Base-by-base conservation (phyloP, 1,139 yeast genomes). In the Saccharomyces hybrid region DNA sequence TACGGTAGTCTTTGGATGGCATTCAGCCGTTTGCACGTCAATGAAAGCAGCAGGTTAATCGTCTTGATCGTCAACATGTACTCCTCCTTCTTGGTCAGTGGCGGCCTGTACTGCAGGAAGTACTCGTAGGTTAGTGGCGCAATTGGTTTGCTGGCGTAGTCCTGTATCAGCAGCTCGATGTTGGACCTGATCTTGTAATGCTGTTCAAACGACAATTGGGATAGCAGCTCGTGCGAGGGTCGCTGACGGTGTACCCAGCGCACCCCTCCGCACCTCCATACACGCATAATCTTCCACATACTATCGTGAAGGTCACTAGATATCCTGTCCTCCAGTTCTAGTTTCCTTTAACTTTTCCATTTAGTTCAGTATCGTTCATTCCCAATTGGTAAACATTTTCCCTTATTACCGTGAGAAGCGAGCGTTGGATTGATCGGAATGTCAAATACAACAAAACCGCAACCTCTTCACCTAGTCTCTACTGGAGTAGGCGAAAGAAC, bases 1-100 rank as follows among this genome's bases (percentile, higher is more conserved):
- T 89, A 91, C 0, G 97, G 96, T 52, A 91, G 73, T 50, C 78
- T 76, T 57, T 95, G 77, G 61, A 91, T 81, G 48, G 86, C 86
- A 46, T 78, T 77, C 19, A 90, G 70, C 57, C 97, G 65, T 46
- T 70, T 69, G 19, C 80, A 76, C 46, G 78, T 77, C 59, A 73
- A 75, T 0, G 75, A 71, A 29, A 78, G 63, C 26, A 78, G 64
- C 52, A 72, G 66, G 56, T 77, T 77, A 14, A 77, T 70, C 0
- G 86, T 80, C 29, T 76, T 67, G 7, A 70, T 66, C 2, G 70
- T 68, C 46, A 70, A 58, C 56, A 55, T 56, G 46, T 65, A 67
- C 49, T 60, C 55, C 47, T 65, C 64, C 51, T 62, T 63, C 11
- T 61, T 57, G 5, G 61, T 55, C 41, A 66, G 53, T 5, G 69